phyloP scores from a whole-genome alignment of 805 yeast genomes.

The Nematodospora valgi region DNA sequence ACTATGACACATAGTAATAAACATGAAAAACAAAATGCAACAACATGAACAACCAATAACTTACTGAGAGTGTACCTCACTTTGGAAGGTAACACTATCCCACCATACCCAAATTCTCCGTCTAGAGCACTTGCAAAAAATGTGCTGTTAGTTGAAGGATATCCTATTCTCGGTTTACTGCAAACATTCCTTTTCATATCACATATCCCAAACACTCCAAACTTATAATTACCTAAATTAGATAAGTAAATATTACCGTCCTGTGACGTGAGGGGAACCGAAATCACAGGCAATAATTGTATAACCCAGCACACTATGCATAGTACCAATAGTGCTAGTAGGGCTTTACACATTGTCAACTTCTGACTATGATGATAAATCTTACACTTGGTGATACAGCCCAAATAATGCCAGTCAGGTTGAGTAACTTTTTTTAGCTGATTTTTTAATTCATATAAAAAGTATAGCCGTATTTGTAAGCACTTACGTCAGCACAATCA shows the following conservation, averaged over 20 bases:
- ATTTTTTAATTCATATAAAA: too few relatives aligned
- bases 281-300: conserved; percentile 38
- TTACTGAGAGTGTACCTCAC: conserved; percentile 40
- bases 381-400: too few relatives aligned
- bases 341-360: conserved; percentile 27
- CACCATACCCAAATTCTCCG: conserved; percentile 11
- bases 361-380: too few relatives aligned
- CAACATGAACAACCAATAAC: conserved; percentile 38
- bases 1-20: conserved; percentile 14
- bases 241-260: conserved; percentile 27
- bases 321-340: conserved; percentile 24
- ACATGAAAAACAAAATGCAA: conserved; percentile 32
- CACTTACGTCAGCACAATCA: too few relatives aligned
- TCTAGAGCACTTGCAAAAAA: conserved; percentile 12
- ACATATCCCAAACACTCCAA: conserved; percentile 45
- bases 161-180: conserved; percentile 35
- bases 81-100: conserved; percentile 36
- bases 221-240: conserved; percentile 27
- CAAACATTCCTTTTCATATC: conserved; percentile 24
- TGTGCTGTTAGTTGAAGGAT: conserved; percentile 22
- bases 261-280: conserved; percentile 39
- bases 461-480: too few relatives aligned
- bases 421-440: too few relatives aligned
- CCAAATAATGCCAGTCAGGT: too few relatives aligned
- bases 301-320: conserved; percentile 24